These are phyloP conservation scores for Casuarina equisetifolia DNA, from an alignment of 306 rosid species.

Conservation along the genomic window DNA sequence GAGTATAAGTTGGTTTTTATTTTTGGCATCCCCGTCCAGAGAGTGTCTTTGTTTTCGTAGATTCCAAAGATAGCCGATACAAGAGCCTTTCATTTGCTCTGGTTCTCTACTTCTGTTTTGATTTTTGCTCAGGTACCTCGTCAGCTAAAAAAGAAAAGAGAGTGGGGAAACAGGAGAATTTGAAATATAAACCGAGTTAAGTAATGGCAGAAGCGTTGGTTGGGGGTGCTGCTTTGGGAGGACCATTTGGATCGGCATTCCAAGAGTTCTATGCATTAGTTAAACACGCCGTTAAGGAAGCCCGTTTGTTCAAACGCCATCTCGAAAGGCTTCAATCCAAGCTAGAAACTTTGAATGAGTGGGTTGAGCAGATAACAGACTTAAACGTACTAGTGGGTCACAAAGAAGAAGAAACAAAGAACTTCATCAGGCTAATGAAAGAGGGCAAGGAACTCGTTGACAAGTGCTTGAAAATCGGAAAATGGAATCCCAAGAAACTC, in stretches of 20 bases:
- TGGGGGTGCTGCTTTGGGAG: slow-evolving; percentile 9
- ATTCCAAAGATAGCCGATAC: no score
- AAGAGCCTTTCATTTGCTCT: no score
- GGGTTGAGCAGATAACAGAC: slow-evolving; percentile 23
- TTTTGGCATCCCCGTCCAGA: no score
- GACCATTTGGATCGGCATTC: slow-evolving; percentile 19
- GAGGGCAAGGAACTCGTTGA: slow-evolving; percentile 32
- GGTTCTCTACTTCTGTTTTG: no score
- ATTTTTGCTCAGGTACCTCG: no score
- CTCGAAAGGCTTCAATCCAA: slow-evolving; percentile 20
- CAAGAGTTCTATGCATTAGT: slow-evolving; percentile 21
- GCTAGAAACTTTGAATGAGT: background rate
- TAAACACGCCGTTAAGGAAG: slow-evolving; percentile 16
- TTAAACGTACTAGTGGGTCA: slow-evolving; percentile 28
- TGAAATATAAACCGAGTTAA: background rate
- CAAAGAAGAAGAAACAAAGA: slow-evolving; percentile 17
- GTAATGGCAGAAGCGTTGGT: slow-evolving; percentile 27
- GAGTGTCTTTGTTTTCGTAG: no score
- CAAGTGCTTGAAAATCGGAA: background rate
- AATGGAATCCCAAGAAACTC: slow-evolving; percentile 14
- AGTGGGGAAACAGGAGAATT: no score
- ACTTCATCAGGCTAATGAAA: slow-evolving; percentile 15
- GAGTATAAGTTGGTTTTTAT: no score
- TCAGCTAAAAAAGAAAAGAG: no score
- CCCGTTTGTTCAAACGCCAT: slow-evolving; percentile 24